Percentiles rank a stretch among this genome's conserved stretches.
Conservation (phyloP, 208 protist genomes). For the Novymonas esmeraldas region DNA sequence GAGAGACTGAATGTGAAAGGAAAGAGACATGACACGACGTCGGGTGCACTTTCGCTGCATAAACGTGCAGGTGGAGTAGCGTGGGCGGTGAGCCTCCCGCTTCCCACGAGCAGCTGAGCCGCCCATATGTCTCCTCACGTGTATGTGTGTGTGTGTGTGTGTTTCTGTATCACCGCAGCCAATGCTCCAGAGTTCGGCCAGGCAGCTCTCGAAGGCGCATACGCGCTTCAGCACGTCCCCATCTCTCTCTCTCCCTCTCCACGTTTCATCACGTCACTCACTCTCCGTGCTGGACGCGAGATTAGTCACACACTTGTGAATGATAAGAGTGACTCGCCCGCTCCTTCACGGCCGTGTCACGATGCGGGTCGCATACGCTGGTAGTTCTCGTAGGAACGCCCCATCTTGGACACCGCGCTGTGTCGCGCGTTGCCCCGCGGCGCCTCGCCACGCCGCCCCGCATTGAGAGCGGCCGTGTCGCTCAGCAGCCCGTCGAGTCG, state of each 20-base stretch:
- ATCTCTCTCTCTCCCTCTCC: background rate
- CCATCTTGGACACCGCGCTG: slow-evolving; percentile 62
- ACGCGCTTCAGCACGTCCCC: too few species aligned
- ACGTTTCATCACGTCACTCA: background rate
- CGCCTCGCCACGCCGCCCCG: background rate
- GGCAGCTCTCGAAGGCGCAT: too few species aligned
- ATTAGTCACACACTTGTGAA: background rate
- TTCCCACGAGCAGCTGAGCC: background rate
- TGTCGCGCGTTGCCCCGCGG: background rate
- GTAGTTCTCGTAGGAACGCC: slow-evolving; percentile 81
- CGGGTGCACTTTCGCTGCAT: too few species aligned
- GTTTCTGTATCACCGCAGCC: too few species aligned
- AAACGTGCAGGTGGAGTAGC: too few species aligned
- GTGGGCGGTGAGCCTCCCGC: too few species aligned
- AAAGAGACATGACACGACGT: too few species aligned
- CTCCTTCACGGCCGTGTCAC: background rate
- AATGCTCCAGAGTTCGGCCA: too few species aligned
- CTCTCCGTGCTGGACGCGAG: too few species aligned
- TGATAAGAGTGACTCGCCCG: background rate
- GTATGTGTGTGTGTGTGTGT: background rate
- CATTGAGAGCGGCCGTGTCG: background rate
- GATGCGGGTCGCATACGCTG: slow-evolving; percentile 32
- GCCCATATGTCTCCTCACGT: background rate
- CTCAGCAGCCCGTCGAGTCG: slow-evolving; percentile 40
- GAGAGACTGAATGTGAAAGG: too few species aligned